Conservation (phyloP, 139 green algal genomes). For the Volvox reticuliferus region DNA sequence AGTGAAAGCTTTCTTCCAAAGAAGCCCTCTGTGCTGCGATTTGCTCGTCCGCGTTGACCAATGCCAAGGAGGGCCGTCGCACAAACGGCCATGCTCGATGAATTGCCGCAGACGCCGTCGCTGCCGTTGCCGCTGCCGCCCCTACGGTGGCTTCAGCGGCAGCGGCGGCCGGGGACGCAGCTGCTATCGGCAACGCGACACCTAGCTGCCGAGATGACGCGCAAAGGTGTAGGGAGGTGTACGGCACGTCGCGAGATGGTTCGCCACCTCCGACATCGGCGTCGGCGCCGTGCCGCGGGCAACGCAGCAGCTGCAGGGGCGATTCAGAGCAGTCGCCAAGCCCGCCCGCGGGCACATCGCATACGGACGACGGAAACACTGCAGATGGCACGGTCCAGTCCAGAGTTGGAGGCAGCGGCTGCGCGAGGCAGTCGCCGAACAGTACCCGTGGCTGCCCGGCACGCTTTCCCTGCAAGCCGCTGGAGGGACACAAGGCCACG, state of each 20-base stretch:
- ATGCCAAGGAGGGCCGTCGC: not conserved
- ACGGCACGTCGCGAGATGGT: not conserved
- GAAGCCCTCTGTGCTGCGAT: not conserved
- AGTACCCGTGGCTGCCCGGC: not conserved
- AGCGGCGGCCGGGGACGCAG: not conserved
- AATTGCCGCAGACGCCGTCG: not conserved
- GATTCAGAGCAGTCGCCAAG: not conserved
- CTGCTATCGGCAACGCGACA: not conserved
- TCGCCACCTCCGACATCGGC: not conserved
- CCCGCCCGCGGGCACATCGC: not conserved
- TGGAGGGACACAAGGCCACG: not conserved
- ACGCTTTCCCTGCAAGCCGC: not conserved
- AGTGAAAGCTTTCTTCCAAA: slow-evolving; percentile 10
- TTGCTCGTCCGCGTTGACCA: not conserved
- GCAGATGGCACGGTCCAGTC: not conserved
- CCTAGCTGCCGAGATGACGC: not conserved
- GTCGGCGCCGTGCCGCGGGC: not conserved
- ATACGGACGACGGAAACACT: not conserved
- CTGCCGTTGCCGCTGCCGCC: not conserved
- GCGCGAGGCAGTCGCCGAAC: not conserved
- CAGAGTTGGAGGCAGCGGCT: not conserved
- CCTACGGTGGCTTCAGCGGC: not conserved
- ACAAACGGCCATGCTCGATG: no score
- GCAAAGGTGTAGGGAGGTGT: not conserved
- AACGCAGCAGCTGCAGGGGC: slow-evolving; percentile 1